Base-by-base conservation (phyloP, 106 monocot genomes). In the Dendrobium catenatum region DNA sequence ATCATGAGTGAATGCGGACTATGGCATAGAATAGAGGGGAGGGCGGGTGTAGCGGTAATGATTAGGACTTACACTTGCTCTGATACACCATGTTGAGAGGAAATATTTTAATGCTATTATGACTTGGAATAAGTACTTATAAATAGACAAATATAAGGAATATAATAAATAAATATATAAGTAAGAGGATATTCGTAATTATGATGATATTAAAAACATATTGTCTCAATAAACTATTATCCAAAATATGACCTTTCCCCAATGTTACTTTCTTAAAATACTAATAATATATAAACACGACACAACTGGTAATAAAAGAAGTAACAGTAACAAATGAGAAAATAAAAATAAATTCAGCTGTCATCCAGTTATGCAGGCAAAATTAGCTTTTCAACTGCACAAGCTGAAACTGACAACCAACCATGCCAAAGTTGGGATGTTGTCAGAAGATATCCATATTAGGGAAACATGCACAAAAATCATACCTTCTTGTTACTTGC, bases 401-500 rank as follows among this genome's bases (percentile, higher is more conserved):
- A 22, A 76, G 47, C 49, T 42, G 42, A 76, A 49, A 24, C 18
- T 24, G 5, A 76, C 9, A 47, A 49, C 24, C 47, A 76, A 49
- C 74, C 41, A 74, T 43, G 26, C 49, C 16, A 27, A 49, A 76
- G 22, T 49, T 74, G 42, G 20, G 18, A n/a, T 6, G 11, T n/a
- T 74, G 43, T 16, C 4, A 70, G 70, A 70, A 58, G 67, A 68
- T 68, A 11, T 29, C 10, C 16, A 75, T 9, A 47, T 46, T 42
- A 42, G 8, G 20, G 17, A 76, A 76, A 26, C 46, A 76, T 13
- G 7, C 42, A 76, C 48, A 49, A 26, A 76, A 48, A 48, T 24
- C 54, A 55, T 9, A 88, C 90, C 90, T 88, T 93, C 83, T 90
- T 93, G 59, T 88, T 93, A 61, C 87, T 92, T 55, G 90, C 90